These are phyloP conservation scores for Saccharomycodes ludwigii DNA, from an alignment of 805 yeast species.

Conservation along the genomic window DNA sequence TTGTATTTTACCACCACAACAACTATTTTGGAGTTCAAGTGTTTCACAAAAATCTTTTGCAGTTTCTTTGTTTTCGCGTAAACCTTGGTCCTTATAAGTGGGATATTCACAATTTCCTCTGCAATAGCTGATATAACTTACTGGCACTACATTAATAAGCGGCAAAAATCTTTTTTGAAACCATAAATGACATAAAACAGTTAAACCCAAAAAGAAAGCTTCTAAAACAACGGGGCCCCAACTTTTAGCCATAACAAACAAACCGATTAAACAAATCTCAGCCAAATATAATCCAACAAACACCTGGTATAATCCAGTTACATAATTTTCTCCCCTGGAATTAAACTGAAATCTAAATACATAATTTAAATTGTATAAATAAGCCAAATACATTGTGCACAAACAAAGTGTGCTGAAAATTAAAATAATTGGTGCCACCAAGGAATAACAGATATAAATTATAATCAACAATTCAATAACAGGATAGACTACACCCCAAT, in stretches of 20 bases:
- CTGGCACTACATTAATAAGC: conserved; percentile 55
- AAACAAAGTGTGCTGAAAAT: conserved; percentile 54
- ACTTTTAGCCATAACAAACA: conserved; percentile 64
- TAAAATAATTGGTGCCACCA: conserved; percentile 64
- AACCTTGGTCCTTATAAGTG: conserved; percentile 52
- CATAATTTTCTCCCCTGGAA: conserved; percentile 62
- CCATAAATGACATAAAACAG: conserved; percentile 47
- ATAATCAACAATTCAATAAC: conserved; percentile 61
- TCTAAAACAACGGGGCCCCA: conserved; percentile 73
- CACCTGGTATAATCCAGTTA: conserved; percentile 57
- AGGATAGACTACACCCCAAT: conserved; percentile 80
- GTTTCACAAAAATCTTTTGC: conserved; percentile 27
- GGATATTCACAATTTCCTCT: conserved; percentile 41
- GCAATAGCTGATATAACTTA: conserved; percentile 35
- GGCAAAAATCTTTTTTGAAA: conserved; percentile 49
- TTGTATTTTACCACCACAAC: conserved; percentile 16
- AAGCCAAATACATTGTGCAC: conserved; percentile 46
- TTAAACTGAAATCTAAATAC: conserved; percentile 51
- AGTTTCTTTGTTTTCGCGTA: conserved; percentile 38
- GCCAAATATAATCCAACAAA: conserved; percentile 63
- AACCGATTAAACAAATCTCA: conserved; percentile 55
- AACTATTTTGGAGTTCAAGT: conserved; percentile 14
- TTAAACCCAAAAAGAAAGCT: conserved; percentile 42
- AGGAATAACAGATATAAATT: conserved; percentile 61
- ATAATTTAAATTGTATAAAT: conserved; percentile 48